Base-by-base conservation (phyloP, 2,329 filamentous ascomycete genomes). In the Oidium heveae region DNA sequence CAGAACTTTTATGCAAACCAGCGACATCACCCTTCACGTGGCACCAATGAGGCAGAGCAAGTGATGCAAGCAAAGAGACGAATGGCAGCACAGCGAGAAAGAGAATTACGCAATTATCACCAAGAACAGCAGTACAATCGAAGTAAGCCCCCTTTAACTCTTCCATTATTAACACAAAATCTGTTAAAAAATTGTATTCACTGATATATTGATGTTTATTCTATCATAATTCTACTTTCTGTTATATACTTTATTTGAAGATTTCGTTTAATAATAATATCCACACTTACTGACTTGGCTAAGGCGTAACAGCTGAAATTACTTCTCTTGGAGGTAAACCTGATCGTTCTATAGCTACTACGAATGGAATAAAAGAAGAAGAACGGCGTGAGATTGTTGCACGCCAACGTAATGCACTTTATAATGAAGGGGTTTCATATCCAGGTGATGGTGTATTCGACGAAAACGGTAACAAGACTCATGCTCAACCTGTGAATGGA, bases 121-220 rank as follows among this genome's bases (percentile, higher is more conserved):
- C 93, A 95, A 73, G 91, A 98, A 79, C 91, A 98, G 79, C 91
- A 98, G 80, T 96, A 94, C 73, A 94, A 96, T 76, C 82, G 89
- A 86, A 95, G 91, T 96, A 86, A 80, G 84, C 80, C 80, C 70
- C 77, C 79, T 77, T 77, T 76, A 76, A 74, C 77, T 79, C 77
- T 76, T 76, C 74, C 77, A 78, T 75, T 76, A 78, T 3, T 83
- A 80, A 77, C 76, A 73, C 60, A 57, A 58, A 60, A 57, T 61
- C 56, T 12, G 34, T 52, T 37, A 13, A 61, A 58, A 60, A 59
- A 57, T 58, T 64, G 59, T 64, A 62, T 62, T 64, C 63, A 63
- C 62, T 59, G 62, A 59, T 62, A 56, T 59, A 60, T 67, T 63
- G 66, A 67, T 65, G 61, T 59, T 54, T 58, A 63, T 64, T 59